Evolutionary conservation across 208 protist species (phyloP).

Genomic region (Leishmania guyanensis): DNA sequence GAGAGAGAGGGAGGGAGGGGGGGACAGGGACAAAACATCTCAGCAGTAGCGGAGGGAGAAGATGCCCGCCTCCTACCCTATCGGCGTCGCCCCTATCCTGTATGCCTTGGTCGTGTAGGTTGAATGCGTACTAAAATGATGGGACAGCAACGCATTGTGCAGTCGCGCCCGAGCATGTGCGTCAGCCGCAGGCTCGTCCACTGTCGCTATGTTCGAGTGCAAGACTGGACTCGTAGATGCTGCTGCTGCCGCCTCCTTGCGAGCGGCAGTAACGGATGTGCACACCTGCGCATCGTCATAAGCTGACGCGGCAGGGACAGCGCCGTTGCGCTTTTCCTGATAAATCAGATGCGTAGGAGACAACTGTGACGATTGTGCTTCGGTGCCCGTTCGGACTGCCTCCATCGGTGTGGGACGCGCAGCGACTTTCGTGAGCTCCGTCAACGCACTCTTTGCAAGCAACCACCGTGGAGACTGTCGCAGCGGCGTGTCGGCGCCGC

Average conservation of each 20-base stretch:
- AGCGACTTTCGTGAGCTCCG: background rate
- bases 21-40: background rate
- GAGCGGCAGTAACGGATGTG: background rate
- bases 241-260: background rate
- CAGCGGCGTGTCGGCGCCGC: background rate
- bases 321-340: background rate
- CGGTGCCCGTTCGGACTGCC: background rate
- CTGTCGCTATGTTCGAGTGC: background rate
- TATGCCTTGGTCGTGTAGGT: background rate
- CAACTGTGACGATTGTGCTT: background rate
- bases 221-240: background rate
- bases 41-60: background rate
- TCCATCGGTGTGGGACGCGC: background rate
- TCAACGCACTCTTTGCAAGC: background rate
- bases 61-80: background rate
- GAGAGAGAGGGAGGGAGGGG: background rate
- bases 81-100: conserved; percentile 8
- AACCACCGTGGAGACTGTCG: background rate
- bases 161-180: background rate
- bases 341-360: background rate
- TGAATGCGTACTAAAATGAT: conserved; percentile 4
- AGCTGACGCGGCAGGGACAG: background rate
- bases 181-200: background rate
- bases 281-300: background rate
- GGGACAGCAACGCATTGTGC: background rate